phyloP scores from a whole-genome alignment of 805 yeast species.

The Yarrowia porcina region DNA sequence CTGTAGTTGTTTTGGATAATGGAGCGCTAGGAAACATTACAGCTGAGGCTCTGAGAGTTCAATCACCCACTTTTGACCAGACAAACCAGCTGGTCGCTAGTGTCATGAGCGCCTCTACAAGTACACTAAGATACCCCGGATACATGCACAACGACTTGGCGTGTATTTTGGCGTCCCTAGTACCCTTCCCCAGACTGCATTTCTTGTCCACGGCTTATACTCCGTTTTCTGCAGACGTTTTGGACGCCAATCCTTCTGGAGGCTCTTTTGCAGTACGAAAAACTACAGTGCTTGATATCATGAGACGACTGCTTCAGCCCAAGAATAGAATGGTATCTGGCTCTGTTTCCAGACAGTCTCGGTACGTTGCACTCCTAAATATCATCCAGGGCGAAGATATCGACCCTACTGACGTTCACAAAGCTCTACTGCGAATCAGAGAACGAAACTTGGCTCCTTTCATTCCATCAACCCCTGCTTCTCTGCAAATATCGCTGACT shows the following conservation, averaged over 20 bases:
- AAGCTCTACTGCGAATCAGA: slow-evolving; percentile 42
- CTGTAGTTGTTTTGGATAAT: slow-evolving; percentile 86
- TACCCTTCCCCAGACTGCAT: slow-evolving; percentile 83
- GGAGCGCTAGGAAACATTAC: slow-evolving; percentile 77
- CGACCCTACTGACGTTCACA: slow-evolving; percentile 65
- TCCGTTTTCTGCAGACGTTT: slow-evolving; percentile 49
- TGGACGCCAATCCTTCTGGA: slow-evolving; percentile 48
- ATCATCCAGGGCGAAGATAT: slow-evolving; percentile 57
- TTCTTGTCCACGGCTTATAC: slow-evolving; percentile 70
- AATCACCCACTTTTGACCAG: slow-evolving; percentile 66
- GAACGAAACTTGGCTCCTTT: slow-evolving; percentile 54
- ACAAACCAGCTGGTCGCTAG: slow-evolving; percentile 83
- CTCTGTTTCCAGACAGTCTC: slow-evolving; percentile 44
- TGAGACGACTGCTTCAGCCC: slow-evolving; percentile 76
- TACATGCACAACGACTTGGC: slow-evolving; percentile 85
- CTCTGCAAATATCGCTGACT: slow-evolving; percentile 75
- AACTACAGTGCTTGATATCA: slow-evolving; percentile 78
- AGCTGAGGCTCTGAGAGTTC: slow-evolving; percentile 53
- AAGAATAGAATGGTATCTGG: slow-evolving; percentile 66
- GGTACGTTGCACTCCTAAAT: slow-evolving; percentile 68
- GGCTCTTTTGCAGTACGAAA: slow-evolving; percentile 59
- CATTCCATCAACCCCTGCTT: slow-evolving; percentile 81
- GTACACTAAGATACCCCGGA: slow-evolving; percentile 86
- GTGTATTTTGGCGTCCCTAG: slow-evolving; percentile 72
- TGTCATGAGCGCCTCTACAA: slow-evolving; percentile 78